These are phyloP conservation scores for Diaporthe humulicola DNA, from an alignment of 2,329 filamentous ascomycete genomes.

Conservation along the genomic window DNA sequence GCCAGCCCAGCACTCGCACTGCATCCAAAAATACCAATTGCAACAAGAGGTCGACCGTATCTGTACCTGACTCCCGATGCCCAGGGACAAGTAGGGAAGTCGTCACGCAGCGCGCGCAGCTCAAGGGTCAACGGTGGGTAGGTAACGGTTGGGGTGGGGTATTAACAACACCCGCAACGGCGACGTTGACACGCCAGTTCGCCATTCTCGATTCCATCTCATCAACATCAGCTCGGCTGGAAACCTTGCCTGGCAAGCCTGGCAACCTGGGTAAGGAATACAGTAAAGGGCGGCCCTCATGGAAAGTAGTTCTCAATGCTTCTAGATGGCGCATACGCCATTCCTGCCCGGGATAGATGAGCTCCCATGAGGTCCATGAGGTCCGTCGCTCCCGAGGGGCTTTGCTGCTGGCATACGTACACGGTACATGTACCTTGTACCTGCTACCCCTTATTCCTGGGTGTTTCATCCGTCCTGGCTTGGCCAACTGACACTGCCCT, in stretches of 20 bases:
- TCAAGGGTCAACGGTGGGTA: neutral
- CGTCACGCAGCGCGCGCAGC: neutral
- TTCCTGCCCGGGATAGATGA: constrained; percentile 24
- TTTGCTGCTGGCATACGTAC: neutral
- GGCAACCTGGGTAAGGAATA: neutral
- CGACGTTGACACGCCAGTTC: neutral
- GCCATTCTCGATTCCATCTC: neutral
- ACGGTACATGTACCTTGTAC: neutral
- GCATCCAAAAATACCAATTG: neutral
- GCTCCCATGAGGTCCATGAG: too few species aligned
- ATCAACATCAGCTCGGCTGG: neutral
- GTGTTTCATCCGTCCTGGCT: constrained; percentile 36
- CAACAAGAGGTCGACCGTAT: neutral
- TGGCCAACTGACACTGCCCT: constrained; percentile 33
- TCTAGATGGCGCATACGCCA: constrained; percentile 30
- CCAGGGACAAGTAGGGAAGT: neutral
- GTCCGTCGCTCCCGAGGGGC: neutral
- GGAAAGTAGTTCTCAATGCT: constrained; percentile 21
- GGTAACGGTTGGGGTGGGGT: neutral
- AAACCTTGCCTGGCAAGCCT: neutral
- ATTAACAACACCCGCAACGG: neutral
- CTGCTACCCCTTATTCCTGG: constrained; percentile 31
- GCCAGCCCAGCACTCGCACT: neutral
- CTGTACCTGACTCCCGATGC: neutral
- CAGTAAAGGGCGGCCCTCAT: neutral